A percentile compares a stretch with the other conserved stretches of the same genome.
phyloP scores from a whole-genome alignment of 768 basidiomycete species.

The Pleurotus platypus region DNA sequence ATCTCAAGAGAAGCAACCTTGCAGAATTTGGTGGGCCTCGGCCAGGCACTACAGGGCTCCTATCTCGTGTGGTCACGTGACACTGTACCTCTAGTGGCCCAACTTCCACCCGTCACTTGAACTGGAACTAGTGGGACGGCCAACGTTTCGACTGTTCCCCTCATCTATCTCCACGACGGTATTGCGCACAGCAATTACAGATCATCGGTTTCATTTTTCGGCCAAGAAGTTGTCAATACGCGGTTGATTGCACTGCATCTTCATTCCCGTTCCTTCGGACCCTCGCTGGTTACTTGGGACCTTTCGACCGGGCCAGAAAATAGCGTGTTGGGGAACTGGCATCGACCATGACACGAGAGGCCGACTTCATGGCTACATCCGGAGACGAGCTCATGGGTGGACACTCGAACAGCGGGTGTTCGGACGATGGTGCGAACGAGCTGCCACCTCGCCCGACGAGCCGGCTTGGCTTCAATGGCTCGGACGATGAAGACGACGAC shows the following conservation, averaged over 20 bases:
- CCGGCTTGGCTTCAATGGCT: constrained; percentile 42
- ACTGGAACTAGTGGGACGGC: neutral
- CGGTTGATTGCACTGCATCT: neutral
- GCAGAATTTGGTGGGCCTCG: too few species aligned
- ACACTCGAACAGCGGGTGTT: constrained; percentile 11
- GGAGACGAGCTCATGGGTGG: constrained; percentile 14
- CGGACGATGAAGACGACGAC: constrained; percentile 6
- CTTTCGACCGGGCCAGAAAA: neutral
- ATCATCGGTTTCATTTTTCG: neutral
- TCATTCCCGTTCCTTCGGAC: neutral
- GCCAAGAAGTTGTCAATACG: neutral
- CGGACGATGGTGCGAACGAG: constrained; percentile 14
- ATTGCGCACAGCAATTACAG: neutral
- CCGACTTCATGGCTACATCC: constrained; percentile 2
- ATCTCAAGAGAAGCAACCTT: too few species aligned
- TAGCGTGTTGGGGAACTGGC: neutral
- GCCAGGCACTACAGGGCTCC: too few species aligned
- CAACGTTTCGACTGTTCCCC: neutral
- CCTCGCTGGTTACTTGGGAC: neutral
- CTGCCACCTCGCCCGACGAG: constrained; percentile 45
- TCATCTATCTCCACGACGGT: neutral
- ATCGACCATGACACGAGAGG: neutral
- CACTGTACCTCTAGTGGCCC: neutral
- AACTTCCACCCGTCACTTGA: neutral
- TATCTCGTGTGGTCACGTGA: neutral